These are phyloP conservation scores for Solanum phureja DNA, from an alignment of 257 asterid genomes.

Conservation along the genomic window DNA sequence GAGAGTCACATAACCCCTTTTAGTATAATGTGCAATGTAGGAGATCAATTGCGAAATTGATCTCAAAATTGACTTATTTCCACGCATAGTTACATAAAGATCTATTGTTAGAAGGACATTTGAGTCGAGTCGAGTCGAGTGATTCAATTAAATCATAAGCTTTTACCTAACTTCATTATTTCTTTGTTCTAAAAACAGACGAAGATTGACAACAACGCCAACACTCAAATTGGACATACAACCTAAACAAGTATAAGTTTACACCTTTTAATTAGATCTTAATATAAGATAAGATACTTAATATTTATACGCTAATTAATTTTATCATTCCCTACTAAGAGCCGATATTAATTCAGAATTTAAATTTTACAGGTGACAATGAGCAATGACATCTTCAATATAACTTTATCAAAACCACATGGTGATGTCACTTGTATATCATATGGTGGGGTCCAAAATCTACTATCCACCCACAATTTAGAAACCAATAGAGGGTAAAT, in stretches of 20 bases:
- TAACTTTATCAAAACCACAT: slow-evolving; percentile 28
- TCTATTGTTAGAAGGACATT: no score
- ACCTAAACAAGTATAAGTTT: background rate
- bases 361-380: slow-evolving; percentile 20
- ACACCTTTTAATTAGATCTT: background rate
- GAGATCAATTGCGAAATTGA: no score
- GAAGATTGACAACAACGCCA: background rate
- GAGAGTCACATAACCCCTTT: background rate
- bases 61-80: background rate
- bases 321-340: accelerated
- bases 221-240: background rate
- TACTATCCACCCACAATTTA: slow-evolving; percentile 20
- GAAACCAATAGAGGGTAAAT: slow-evolving; percentile 40
- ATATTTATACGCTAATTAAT: background rate
- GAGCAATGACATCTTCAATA: slow-evolving; percentile 30
- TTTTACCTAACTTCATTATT: background rate
- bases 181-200: background rate
- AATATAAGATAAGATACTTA: no score
- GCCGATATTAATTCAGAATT: background rate
- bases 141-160: background rate
- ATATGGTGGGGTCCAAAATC: slow-evolving; percentile 36
- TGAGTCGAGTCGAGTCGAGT: background rate
- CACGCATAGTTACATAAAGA: background rate
- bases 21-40: background rate
- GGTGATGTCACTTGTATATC: slow-evolving; percentile 28